These are phyloP conservation scores for Chenopodium album DNA, from an alignment of 148 eudicot genomes.

Conservation along the genomic window DNA sequence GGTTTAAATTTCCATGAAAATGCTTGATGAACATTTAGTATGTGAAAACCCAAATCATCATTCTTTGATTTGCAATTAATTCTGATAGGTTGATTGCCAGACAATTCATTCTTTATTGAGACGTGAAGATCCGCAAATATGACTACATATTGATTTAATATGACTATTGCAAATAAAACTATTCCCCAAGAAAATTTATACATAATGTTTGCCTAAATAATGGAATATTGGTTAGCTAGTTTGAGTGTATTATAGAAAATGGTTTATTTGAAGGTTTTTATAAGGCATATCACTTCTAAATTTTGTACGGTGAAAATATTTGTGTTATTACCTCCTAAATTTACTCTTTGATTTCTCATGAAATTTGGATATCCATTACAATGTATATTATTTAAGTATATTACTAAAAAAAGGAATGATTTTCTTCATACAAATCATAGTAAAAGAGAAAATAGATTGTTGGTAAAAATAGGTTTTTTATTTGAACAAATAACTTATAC, in stretches of 20 bases:
- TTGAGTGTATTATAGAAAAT: too few relatives aligned
- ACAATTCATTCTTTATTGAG: neutral
- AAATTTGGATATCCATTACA: neutral
- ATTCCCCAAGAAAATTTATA: neutral
- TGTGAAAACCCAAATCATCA: neutral
- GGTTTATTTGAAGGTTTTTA: neutral
- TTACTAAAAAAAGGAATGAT: too few relatives aligned
- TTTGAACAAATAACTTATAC: too few relatives aligned
- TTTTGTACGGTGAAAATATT: neutral
- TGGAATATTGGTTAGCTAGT: neutral
- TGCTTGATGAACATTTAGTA: neutral
- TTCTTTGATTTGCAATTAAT: conserved; percentile 5
- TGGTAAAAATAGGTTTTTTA: too few relatives aligned
- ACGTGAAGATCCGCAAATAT: neutral
- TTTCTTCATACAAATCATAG: too few relatives aligned
- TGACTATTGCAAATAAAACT: neutral
- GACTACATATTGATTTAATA: neutral
- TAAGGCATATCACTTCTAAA: neutral
- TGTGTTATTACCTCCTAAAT: neutral
- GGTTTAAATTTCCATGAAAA: neutral
- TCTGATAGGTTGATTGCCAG: neutral
- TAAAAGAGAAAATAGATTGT: too few relatives aligned
- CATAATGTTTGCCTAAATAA: neutral
- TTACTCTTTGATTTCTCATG: neutral
- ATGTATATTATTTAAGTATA: too few relatives aligned